Base-by-base conservation (phyloP, 495 filamentous ascomycete genomes). In the Daldinia concentrica region DNA sequence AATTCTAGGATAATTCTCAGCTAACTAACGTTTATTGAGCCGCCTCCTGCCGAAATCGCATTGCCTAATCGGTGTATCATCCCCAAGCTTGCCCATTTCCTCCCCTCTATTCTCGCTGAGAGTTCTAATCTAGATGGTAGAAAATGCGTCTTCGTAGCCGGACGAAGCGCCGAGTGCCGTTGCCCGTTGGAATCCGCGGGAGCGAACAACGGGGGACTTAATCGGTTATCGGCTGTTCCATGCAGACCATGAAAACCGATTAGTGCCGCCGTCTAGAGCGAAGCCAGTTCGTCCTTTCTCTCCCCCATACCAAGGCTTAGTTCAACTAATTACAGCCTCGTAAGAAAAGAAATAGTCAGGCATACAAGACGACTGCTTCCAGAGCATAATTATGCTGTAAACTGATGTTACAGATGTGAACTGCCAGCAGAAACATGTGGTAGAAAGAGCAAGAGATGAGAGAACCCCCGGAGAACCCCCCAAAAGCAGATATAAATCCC, bases 31-130 rank as follows among this genome's bases (percentile, higher is more conserved):
- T 66, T 66, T 62, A 73, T 73, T 66, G 66, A 69, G 41, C 26
- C 43, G 50, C 24, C 41, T 68, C 64, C 45, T 62, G 64, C 64
- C 55, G 30, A 65, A 48, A 22, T 64, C 43, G 43, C 43, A 6
- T 24, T 52, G 64, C 64, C 37, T 57, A 60, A 60, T 52, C 58
- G 26, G 61, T 69, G 62, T 69, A 66, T 66, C 71, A 66, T 62
- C 66, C 71, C 71, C 66, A 63, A 58, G 57, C 41, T 22, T 66
- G 66, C 62, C 24, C 5, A 17, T 62, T 43, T 24, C 39, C 51
- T 58, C 60, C 39, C 22, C 65, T 68, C 60, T 72, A 69, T 73
- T 27, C 66, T 69, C 71, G 58, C 66, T 66, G 71, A 63, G 71
- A 73, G 71, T 39, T 66, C 62, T 62, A 62, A 14, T 73, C 71